Base-by-base conservation (phyloP, 768 basidiomycete species). In the Mycena galopus region DNA sequence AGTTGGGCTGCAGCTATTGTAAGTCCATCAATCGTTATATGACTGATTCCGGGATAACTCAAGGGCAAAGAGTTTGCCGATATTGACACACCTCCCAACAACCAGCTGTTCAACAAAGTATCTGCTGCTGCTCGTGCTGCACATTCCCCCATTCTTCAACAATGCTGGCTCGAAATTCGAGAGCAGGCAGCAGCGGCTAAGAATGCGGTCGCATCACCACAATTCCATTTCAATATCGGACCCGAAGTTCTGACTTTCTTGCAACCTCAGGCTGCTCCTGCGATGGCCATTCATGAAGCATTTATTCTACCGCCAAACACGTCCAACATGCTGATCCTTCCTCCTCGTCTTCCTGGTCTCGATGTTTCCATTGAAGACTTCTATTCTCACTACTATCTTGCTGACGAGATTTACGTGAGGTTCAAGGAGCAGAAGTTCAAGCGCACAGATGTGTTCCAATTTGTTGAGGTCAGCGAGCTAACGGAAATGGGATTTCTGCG, bases 1-100 rank as follows among this genome's bases (percentile, higher is more conserved):
- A 73, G 70, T 21, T 79, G 76, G 78, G 73, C 63, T 0, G 62
- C 74, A 1, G 76, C 73, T 0, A 75, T 75, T 44, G 74, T 77
- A 39, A 32, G 8, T 23, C 5, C 32, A 17, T 14, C 11, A 19
- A 32, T 16, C 0, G 25, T 14, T 1, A 11, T 19, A 12, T 9
- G 17, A 33, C 55, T 29, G 6, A 42, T n/a, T 47, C 7, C 30
- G 4, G 2, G 62, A 75, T n/a, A n/a, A n/a, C n/a, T n/a, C n/a
- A n/a, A n/a, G n/a, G n/a, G n/a, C n/a, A n/a, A n/a, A n/a, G n/a
- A n/a, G n/a, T n/a, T n/a, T n/a, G n/a, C n/a, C n/a, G n/a, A n/a
- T n/a, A n/a, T n/a, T n/a, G n/a, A n/a, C 7, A 67, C 42, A 14
- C 76, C 76, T 1, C 77, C 74, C 1, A 75, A 76, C 47, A 69